Conservation (phyloP, 169 alveolate species). For the Eimeria necatrix region DNA sequence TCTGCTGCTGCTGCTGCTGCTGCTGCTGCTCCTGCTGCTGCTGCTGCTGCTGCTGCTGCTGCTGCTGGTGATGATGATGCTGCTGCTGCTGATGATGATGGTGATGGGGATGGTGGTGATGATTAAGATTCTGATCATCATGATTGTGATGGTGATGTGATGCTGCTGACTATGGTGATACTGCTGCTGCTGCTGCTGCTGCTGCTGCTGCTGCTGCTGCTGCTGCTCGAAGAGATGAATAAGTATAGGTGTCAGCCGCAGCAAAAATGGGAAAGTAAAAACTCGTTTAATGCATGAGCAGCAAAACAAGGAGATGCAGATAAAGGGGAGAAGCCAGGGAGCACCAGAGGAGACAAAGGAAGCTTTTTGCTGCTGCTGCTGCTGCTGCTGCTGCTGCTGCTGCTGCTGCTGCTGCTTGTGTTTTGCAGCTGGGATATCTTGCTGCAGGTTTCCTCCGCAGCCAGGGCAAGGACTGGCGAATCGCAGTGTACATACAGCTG, state of each 20-base stretch:
- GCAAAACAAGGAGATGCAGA: not conserved
- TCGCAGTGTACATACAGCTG: constrained; percentile 14
- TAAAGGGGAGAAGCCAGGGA: not conserved
- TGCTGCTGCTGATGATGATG: too few relatives aligned
- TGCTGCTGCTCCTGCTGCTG: not conserved
- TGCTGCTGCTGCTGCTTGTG: too few relatives aligned
- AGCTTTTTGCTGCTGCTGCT: not conserved
- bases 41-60: not conserved
- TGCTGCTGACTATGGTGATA: too few relatives aligned
- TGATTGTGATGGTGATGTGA: not conserved
- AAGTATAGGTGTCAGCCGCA: not conserved
- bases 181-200: too few relatives aligned
- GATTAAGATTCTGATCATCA: not conserved
- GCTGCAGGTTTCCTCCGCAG: constrained; percentile 36
- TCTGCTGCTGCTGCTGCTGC: not conserved
- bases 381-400: too few relatives aligned
- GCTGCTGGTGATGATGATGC: not conserved
- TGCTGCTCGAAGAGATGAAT: too few relatives aligned
- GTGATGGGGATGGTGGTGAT: too few relatives aligned
- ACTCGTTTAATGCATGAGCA: not conserved
- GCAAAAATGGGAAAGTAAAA: not conserved
- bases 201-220: too few relatives aligned
- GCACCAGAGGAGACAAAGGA: not conserved
- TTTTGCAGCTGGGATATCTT: constrained; percentile 45
- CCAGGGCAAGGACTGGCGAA: not conserved